phyloP scores from a whole-genome alignment of 768 basidiomycete genomes.

The Tubosaeta brunneosetosa region DNA sequence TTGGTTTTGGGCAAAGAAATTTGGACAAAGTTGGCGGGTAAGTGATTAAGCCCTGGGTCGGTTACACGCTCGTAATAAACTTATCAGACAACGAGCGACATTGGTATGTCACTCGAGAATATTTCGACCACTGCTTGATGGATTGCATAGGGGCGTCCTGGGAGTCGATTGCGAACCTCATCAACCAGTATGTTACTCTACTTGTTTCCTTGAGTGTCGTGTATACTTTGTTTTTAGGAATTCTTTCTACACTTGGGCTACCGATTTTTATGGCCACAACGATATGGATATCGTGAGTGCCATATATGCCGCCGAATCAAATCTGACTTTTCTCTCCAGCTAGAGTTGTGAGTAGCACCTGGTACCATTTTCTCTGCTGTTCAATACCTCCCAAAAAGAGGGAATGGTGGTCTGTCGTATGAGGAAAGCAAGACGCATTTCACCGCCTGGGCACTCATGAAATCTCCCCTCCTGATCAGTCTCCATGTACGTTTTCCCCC shows the following conservation, averaged over 20 bases:
- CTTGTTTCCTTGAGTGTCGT: background rate
- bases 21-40: slow-evolving; percentile 68
- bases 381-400: slow-evolving; percentile 32
- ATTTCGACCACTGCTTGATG: background rate
- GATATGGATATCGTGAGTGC: slow-evolving; percentile 60
- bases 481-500: slow-evolving; percentile 42
- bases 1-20: slow-evolving; percentile 55
- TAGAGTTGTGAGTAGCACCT: slow-evolving; percentile 45
- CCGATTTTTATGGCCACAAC: slow-evolving; percentile 64
- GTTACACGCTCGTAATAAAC: slow-evolving; percentile 1
- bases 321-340: slow-evolving; percentile 28
- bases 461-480: slow-evolving; percentile 61
- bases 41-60: slow-evolving; percentile 11
- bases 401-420: slow-evolving; percentile 56
- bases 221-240: slow-evolving; percentile 38
- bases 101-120: slow-evolving; percentile 28
- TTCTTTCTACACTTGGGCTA: slow-evolving; percentile 58
- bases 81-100: slow-evolving; percentile 47
- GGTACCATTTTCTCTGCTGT: background rate
- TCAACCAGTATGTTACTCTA: slow-evolving; percentile 42
- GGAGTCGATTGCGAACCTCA: slow-evolving; percentile 47
- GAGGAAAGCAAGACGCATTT: slow-evolving; percentile 69
- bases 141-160: slow-evolving; percentile 39
- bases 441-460: slow-evolving; percentile 70
- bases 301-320: slow-evolving; percentile 2